Evolutionary conservation across 257 asterid genomes (phyloP).

Genomic region (Gentiana macrophylla): DNA sequence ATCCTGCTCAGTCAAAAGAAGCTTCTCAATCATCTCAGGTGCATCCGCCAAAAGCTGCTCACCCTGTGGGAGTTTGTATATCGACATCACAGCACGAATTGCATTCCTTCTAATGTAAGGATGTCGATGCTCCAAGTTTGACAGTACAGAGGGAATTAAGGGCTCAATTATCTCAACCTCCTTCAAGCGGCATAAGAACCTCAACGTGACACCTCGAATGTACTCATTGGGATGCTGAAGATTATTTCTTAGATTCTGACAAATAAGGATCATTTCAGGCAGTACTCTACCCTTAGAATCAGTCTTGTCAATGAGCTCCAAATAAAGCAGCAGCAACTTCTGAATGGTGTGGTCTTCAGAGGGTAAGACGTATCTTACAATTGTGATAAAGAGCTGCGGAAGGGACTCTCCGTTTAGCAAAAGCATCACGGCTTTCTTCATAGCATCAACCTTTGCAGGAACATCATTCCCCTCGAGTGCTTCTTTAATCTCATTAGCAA

Average conservation of each 20-base stretch:
- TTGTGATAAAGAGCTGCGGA: conserved; percentile 77
- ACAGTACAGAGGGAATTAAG: conserved; percentile 67
- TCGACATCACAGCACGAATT: conserved; percentile 75
- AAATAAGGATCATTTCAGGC: conserved; percentile 90
- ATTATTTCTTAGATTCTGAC: conserved; percentile 82
- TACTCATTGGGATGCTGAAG: conserved; percentile 92
- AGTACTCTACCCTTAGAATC: conserved; percentile 69
- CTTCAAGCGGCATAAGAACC: conserved; percentile 85
- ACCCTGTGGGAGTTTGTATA: conserved; percentile 85
- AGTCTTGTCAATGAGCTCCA: conserved; percentile 84
- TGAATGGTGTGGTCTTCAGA: conserved; percentile 86
- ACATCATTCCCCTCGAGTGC: conserved; percentile 80
- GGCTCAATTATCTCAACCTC: conserved; percentile 89
- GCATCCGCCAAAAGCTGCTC: conserved; percentile 91
- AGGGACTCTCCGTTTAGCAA: conserved; percentile 82
- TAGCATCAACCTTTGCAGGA: conserved; percentile 72
- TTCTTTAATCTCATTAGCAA: conserved; percentile 88
- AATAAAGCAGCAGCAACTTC: conserved; percentile 58
- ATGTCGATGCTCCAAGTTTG: conserved; percentile 82
- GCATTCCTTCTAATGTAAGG: conserved; percentile 80
- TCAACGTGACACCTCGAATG: conserved; percentile 78
- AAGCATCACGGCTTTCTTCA: conserved; percentile 88
- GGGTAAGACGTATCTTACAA: conserved; percentile 81
- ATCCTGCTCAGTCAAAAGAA: conserved; percentile 80
- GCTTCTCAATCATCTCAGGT: conserved; percentile 86